These are phyloP conservation scores for Beauveria varroae DNA, from an alignment of 2,329 filamentous ascomycete species.

Conservation along the genomic window DNA sequence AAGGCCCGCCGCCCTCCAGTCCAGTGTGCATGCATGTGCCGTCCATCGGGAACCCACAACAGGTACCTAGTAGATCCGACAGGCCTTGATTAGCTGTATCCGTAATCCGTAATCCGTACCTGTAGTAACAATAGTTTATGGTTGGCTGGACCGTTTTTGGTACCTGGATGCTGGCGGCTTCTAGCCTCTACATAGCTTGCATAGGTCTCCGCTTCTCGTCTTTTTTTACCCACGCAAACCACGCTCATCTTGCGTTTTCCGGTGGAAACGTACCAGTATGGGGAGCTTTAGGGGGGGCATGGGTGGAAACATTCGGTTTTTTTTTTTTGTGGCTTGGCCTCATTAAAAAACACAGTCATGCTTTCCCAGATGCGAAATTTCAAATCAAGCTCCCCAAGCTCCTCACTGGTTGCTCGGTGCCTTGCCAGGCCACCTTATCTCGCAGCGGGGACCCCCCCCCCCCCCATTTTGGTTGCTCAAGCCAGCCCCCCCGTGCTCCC, in stretches of 20 bases:
- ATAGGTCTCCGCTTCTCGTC: background rate
- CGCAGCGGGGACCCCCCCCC: background rate
- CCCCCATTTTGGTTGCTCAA: background rate
- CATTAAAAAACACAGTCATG: background rate
- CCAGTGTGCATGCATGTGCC: background rate
- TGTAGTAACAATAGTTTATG: too few relatives aligned
- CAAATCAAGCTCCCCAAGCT: background rate
- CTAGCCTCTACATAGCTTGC: too few relatives aligned
- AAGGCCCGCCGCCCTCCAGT: background rate
- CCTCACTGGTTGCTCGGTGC: too few relatives aligned
- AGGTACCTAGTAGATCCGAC: too few relatives aligned
- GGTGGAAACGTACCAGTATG: background rate
- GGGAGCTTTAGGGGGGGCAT: background rate
- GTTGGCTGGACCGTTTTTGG: background rate
- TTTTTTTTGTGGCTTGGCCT: background rate
- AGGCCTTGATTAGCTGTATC: too few relatives aligned
- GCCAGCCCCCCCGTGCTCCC: too few relatives aligned
- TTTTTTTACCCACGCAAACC: background rate
- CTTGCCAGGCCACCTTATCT: background rate
- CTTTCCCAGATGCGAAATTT: background rate
- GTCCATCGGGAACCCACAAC: background rate
- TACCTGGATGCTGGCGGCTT: background rate
- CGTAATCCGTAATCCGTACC: too few relatives aligned
- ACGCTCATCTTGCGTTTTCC: constrained; percentile 1
- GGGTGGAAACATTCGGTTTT: background rate